Conservation (phyloP, 306 rosid species). For the Gastrolobium villosum region DNA sequence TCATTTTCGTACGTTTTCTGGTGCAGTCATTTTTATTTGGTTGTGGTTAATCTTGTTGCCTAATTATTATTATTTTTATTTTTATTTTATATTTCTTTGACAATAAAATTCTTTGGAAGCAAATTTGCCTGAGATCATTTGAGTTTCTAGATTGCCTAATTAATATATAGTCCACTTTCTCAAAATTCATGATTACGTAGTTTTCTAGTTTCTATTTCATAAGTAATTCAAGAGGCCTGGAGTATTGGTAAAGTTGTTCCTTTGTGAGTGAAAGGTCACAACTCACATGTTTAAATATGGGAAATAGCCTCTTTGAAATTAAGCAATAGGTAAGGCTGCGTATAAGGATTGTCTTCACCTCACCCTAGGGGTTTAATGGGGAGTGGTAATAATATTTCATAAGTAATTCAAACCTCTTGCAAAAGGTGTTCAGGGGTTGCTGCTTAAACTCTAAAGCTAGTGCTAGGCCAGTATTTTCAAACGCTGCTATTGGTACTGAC, state of each 20-base stretch:
- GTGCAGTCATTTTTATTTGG: not conserved
- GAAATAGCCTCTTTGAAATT: too few species aligned
- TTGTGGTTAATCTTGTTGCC: not conserved
- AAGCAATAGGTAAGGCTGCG: too few species aligned
- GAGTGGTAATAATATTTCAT: not conserved
- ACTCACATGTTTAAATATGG: too few species aligned
- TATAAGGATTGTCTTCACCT: too few species aligned
- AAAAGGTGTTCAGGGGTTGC: conserved; percentile 8
- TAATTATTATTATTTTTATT: not conserved
- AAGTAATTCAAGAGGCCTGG: not conserved
- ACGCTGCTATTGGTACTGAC: not conserved
- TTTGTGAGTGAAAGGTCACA: too few species aligned
- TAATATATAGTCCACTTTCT: conserved; percentile 2
- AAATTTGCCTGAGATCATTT: not conserved
- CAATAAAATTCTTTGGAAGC: not conserved
- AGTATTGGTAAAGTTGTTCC: too few species aligned
- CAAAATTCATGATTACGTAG: conserved; percentile 7
- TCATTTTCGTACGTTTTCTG: conserved; percentile 8
- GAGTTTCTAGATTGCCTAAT: not conserved
- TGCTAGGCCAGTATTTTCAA: not conserved
- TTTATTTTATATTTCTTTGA: not conserved
- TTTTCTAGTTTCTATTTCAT: conserved; percentile 5
- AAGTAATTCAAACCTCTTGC: conserved; percentile 30
- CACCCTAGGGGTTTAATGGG: not conserved
- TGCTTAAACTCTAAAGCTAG: conserved; percentile 13